Base-by-base conservation (phyloP, 1,284 basidiomycete species). In the Leccinum solheimii region DNA sequence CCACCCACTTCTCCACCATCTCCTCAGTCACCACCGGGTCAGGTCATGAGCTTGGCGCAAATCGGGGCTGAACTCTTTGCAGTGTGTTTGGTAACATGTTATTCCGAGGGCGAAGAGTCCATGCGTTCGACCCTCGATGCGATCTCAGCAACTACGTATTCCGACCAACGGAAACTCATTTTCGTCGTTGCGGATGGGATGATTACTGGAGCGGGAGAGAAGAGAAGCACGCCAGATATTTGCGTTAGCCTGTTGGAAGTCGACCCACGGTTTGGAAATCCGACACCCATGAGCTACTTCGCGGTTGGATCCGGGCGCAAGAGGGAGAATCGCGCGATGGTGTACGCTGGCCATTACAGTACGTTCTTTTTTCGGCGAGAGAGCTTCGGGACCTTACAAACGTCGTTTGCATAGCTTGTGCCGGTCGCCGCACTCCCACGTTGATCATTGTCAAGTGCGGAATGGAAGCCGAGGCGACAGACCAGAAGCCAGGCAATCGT, bases 331-430 rank as follows among this genome's bases (percentile, higher is more conserved):
- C 86, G 95, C 66, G 97, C 97, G 8, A 94, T 98, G 92, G 92
- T 99, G 23, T 99, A 99, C 80, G 97, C 97, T 55, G 97, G 97
- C 19, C 96, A 99, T 82, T 99, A 99, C 77, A 92, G 94, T 95
- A 74, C 75, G 92, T 85, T 43, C 27, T 11, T 52, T 62, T 23
- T n/a, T n/a, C 43, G 13, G 43, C 21, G 51, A 59, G 51, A 59
- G 48, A 49, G 11, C 26, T 27, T 27, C 26, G 26, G 26, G 26
- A 27, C 26, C 26, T 27, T 27, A 27, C 26, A 27, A 23, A 8
- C 16, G 45, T 55, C 61, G 49, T 62, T 61, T 58, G 55, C 36
- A 55, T 59, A 93, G 88, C 86, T 67, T 82, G 87, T 66, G 88
- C 87, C 64, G 95, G 95, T 54, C 89, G 91, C 68, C 88, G 95